phyloP scores from a whole-genome alignment of 73 alveolate genomes.

The Tetrahymena thermophila region DNA sequence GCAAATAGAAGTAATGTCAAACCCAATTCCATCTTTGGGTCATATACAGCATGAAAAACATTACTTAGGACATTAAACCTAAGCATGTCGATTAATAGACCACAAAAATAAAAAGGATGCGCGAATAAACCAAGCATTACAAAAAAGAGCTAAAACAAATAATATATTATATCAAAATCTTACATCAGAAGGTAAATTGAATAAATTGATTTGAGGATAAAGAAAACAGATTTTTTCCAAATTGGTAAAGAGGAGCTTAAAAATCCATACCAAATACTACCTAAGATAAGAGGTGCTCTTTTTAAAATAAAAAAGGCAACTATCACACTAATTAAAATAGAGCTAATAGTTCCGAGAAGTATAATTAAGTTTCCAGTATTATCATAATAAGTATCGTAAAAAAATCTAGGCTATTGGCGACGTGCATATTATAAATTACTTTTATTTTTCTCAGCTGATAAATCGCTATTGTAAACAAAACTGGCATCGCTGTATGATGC shows the following conservation, averaged over 20 bases:
- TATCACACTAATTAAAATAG: not conserved
- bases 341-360: not conserved
- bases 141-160: conserved; percentile 44
- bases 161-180: conserved; percentile 44
- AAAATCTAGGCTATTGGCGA: not conserved
- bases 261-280: not conserved
- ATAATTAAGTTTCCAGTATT: not conserved
- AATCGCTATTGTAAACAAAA: not conserved
- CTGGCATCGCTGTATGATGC: not conserved
- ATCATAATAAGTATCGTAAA: not conserved
- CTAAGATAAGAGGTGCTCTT: conserved; percentile 3
- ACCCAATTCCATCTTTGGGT: conserved; percentile 58
- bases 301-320: conserved; percentile 3
- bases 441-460: not conserved
- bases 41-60: conserved; percentile 59
- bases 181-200: not conserved
- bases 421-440: not conserved
- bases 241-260: not conserved
- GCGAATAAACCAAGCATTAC: conserved; percentile 48
- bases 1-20: conserved; percentile 51
- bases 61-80: conserved; percentile 52
- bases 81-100: conserved; percentile 56
- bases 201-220: not conserved
- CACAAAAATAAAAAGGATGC: conserved; percentile 56
- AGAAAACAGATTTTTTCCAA: not conserved